Conservation (phyloP, 2,329 filamentous ascomycete genomes). For the Aurifilum marmelostoma region DNA sequence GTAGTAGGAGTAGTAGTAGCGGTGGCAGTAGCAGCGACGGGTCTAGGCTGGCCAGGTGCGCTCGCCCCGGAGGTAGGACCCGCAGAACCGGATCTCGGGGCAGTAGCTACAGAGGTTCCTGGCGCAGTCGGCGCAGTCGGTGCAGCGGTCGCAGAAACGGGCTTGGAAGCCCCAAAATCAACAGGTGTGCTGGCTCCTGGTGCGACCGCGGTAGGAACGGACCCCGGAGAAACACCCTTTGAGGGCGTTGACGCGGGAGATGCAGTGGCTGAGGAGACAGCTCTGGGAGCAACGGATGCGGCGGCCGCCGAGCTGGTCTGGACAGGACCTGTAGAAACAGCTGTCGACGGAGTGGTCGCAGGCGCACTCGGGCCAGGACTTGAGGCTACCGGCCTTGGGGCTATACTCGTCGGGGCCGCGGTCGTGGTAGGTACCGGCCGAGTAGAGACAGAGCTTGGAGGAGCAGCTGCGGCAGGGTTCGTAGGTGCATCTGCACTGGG, state of each 20-base stretch:
- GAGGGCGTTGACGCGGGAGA: neutral
- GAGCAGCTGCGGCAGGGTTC: neutral
- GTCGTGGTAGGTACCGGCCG: neutral
- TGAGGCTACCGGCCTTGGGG: neutral
- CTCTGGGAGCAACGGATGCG: neutral
- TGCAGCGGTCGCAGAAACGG: neutral
- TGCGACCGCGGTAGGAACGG: neutral
- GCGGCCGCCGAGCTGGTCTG: neutral
- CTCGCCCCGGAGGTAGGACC: neutral
- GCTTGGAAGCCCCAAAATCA: neutral
- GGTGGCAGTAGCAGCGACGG: neutral
- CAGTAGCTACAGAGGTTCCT: neutral
- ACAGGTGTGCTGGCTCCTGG: neutral
- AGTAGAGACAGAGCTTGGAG: neutral
- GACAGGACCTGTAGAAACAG: slow-evolving; percentile 5
- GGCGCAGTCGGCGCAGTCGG: neutral
- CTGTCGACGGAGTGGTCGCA: neutral
- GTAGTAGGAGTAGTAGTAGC: neutral
- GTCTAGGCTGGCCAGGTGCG: neutral
- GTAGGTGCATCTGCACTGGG: neutral
- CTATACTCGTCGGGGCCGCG: neutral
- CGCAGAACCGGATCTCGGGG: neutral
- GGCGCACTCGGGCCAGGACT: neutral
- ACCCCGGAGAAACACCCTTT: neutral
- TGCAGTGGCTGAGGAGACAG: neutral